A percentile compares a stretch with the other conserved stretches of the same genome.
Conservation (phyloP, 495 filamentous ascomycete species). For the Penicillium maclennaniae region DNA sequence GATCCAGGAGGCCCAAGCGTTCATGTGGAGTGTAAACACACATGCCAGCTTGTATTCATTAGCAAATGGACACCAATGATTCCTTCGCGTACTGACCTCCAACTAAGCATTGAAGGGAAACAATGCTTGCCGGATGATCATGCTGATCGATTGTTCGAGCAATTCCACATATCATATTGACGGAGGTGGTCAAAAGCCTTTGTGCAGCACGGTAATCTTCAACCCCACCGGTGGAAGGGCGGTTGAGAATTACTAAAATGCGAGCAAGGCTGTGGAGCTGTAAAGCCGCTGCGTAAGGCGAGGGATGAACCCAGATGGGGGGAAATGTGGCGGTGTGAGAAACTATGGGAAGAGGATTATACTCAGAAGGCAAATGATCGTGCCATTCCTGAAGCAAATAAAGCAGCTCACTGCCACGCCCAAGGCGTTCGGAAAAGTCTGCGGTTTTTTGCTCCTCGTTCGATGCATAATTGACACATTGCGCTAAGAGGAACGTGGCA, state of each 20-base stretch:
- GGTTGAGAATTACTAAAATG: slow-evolving; percentile 25
- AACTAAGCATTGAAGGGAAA: slow-evolving; percentile 26
- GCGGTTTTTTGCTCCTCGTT: slow-evolving; percentile 14
- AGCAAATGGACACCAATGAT: not conserved
- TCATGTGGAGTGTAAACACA: slow-evolving; percentile 26
- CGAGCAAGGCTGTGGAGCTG: slow-evolving; percentile 29
- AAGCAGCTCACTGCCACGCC: slow-evolving; percentile 18
- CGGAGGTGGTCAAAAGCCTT: slow-evolving; percentile 14
- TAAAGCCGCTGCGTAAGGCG: slow-evolving; percentile 23
- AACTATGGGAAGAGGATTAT: slow-evolving; percentile 16
- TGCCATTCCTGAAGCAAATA: slow-evolving; percentile 28
- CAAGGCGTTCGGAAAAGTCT: slow-evolving; percentile 11
- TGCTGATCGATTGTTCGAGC: slow-evolving; percentile 18
- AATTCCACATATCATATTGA: slow-evolving; percentile 25
- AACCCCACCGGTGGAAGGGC: slow-evolving; percentile 23
- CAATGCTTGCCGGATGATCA: slow-evolving; percentile 17
- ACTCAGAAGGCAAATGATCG: slow-evolving; percentile 23
- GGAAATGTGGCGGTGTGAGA: slow-evolving; percentile 18
- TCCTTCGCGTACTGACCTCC: slow-evolving; percentile 17
- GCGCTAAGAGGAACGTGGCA: slow-evolving; percentile 12
- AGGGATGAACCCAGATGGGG: slow-evolving; percentile 30
- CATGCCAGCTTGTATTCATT: slow-evolving; percentile 22
- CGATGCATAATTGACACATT: slow-evolving; percentile 21
- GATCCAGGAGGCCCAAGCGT: slow-evolving; percentile 18
- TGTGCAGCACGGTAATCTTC: slow-evolving; percentile 25